Base-by-base conservation (phyloP, 169 alveolate species). In the Eimeria praecox region DNA sequence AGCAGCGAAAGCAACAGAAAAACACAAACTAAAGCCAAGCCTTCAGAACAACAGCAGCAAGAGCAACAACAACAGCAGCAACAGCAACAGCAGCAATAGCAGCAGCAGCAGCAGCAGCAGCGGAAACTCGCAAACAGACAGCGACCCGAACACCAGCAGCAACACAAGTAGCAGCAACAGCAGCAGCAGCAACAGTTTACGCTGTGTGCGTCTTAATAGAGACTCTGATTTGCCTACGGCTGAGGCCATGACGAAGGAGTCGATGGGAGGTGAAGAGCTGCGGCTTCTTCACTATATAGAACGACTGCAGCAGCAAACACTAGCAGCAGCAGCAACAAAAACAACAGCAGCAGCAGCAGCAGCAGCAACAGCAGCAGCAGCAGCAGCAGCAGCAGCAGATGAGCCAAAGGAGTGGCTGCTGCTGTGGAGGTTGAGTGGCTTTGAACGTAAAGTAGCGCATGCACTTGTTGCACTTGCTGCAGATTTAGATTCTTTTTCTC, bases 381-480 rank as follows among this genome's bases (percentile, higher is more conserved):
- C 52, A 56, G 77, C 78, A 4, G 92, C 18, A 33, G 69, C 90
- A 46, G 90, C 64, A 0, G 64, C 64, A 62, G 52, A 8, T 12
- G 59, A 12, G 56, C 22, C 30, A 10, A 27, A 78, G 56, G 78
- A 59, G 5, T 80, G 90, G 85, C 52, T 91, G 71, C 69, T 91
- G 62, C 75, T 91, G 44, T 78, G 90, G 90, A 80, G 95, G 49
- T 52, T 91, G 44, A 85, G 42, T 71, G 95, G 95, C 18, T 64
- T 75, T 83, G 87, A 89, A 64, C 87, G 95, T 3, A 89, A 89
- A 27, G 73, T 89, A 40, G 77, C 86, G 40, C 95, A 89, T 71
- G 88, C 75, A 30, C 27, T 69, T 35, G 80, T 77, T 16, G 90
- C 95, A 5, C 83, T 91, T 27, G 9, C 86, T 24, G 44, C 85